Base-by-base conservation (phyloP, 208 protist species). In the Wallacemonas sp. region DNA sequence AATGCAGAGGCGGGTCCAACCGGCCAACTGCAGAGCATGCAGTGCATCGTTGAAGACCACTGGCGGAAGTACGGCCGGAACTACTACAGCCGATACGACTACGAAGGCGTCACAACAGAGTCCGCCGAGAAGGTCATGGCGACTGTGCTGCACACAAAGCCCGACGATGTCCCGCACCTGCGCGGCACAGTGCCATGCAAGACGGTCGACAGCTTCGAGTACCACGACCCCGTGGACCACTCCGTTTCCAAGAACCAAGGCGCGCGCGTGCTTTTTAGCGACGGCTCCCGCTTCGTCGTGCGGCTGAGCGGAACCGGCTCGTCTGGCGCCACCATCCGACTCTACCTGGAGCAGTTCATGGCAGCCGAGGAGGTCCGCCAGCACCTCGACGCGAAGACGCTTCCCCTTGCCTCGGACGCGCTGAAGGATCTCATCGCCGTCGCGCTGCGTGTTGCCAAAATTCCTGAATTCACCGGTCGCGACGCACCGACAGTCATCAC, bases 61-160 rank as follows among this genome's bases (percentile, higher is more conserved):
- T 99, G 97, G 97, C 55, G 36, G 22, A 75, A 68, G 39, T 99
- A 97, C 73, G 98, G 98, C 30, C 89, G 98, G 48, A 98, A 99
- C 76, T 99, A 97, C 79, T 99, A 98, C 77, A 75, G 76, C 36
- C 84, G 95, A 38, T 98, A 99, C 78, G 98, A 99, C 69, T 99
- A 98, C 78, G 98, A 99, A 74, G 84, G 90, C 41, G 85, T 98
- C 13, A 77, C 83, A n/a, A 72, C 74, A 1, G 85, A 91, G 2
- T 75, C 68, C 22, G 96, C 96, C 10, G 73, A 92, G 6, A 66
- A 79, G 24, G 89, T 99, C 66, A 97, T 98, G 87, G 69, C 71
- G 54, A 69, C 68, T 15, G 66, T 98, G 2, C 37, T 70, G 29
- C 42, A 27, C 6, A 73, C 64, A 0, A 32, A 22, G 5, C 45